Conservation (phyloP, 352 stramenopile genomes). For the Phytopythium vexans region DNA sequence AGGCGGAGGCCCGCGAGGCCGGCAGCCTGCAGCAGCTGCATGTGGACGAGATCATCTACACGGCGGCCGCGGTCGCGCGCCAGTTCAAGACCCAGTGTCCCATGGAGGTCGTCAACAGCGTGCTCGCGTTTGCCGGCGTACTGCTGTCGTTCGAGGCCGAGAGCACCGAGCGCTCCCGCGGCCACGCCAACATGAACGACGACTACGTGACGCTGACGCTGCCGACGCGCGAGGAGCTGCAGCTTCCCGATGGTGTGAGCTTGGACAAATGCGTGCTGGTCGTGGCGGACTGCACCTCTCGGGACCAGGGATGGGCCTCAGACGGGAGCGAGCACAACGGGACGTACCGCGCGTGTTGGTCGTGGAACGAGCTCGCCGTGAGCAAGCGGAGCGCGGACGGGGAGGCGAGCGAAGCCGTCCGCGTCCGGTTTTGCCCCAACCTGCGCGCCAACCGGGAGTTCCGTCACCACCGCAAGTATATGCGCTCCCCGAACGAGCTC, state of each 20-base stretch:
- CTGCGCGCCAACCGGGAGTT: slow-evolving; percentile 39
- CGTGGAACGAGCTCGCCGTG: slow-evolving; percentile 63
- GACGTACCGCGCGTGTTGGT: slow-evolving; percentile 54
- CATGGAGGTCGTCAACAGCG: slow-evolving; percentile 37
- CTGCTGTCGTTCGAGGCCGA: slow-evolving; percentile 41
- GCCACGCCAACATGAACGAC: slow-evolving; percentile 44
- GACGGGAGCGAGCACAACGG: slow-evolving; percentile 38
- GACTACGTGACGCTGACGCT: slow-evolving; percentile 49
- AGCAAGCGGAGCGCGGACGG: slow-evolving; percentile 16
- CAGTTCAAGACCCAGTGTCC: slow-evolving; percentile 18
- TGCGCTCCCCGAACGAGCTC: slow-evolving; percentile 24
- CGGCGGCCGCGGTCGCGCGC: slow-evolving; percentile 34
- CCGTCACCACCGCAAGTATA: slow-evolving; percentile 60
- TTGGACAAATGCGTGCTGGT: slow-evolving; percentile 36
- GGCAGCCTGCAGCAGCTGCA: slow-evolving; percentile 11
- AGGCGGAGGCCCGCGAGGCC: slow-evolving; percentile 13
- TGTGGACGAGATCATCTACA: slow-evolving; percentile 38
- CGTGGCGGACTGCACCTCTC: slow-evolving; percentile 53
- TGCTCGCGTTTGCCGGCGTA: slow-evolving; percentile 55
- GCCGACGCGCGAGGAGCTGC: slow-evolving; percentile 24
- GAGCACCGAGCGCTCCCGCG: slow-evolving; percentile 23
- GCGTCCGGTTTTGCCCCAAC: slow-evolving; percentile 39
- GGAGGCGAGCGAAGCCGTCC: slow-evolving; percentile 17
- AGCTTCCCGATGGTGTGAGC: slow-evolving; percentile 37
- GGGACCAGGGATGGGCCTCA: slow-evolving; percentile 72